These are phyloP conservation scores for Saturnispora saitoi DNA, from an alignment of 805 yeast genomes.

Conservation along the genomic window DNA sequence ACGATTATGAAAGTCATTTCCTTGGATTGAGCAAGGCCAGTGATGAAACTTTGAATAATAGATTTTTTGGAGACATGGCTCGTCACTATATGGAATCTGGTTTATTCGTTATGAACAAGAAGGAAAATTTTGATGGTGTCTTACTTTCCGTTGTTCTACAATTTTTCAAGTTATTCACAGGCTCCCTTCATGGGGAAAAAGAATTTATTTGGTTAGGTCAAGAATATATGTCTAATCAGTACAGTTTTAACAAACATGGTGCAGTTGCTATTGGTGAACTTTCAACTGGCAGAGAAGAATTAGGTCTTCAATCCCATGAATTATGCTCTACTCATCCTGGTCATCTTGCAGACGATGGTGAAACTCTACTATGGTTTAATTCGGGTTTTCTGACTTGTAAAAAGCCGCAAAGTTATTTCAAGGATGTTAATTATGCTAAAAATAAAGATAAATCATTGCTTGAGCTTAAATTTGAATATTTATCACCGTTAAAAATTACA, in stretches of 20 bases:
- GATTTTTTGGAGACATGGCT: conserved; percentile 35
- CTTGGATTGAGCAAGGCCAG: conserved; percentile 32
- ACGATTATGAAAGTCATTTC: conserved; percentile 32
- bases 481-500: conserved; percentile 34
- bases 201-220: conserved; percentile 72
- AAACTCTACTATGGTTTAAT: conserved; percentile 54
- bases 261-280: conserved; percentile 50
- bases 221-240: conserved; percentile 45
- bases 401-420: conserved; percentile 32
- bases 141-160: conserved; percentile 37
- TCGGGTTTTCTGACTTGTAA: conserved; percentile 62
- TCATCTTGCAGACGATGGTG: conserved; percentile 45
- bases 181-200: conserved; percentile 69
- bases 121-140: conserved; percentile 41
- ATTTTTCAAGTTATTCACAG: conserved; percentile 34
- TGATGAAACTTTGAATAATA: conserved; percentile 28
- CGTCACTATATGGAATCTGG: conserved; percentile 45
- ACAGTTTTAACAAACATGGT: conserved; percentile 40
- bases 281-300: conserved; percentile 14
- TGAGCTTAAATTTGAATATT: conserved; percentile 31
- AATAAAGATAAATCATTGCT: conserved; percentile 20
- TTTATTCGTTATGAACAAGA: conserved; percentile 37
- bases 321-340: conserved; percentile 58
- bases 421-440: conserved; percentile 29
- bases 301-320: conserved; percentile 27